phyloP scores from a whole-genome alignment of 2,329 filamentous ascomycete genomes.

The Leptographium procerum region DNA sequence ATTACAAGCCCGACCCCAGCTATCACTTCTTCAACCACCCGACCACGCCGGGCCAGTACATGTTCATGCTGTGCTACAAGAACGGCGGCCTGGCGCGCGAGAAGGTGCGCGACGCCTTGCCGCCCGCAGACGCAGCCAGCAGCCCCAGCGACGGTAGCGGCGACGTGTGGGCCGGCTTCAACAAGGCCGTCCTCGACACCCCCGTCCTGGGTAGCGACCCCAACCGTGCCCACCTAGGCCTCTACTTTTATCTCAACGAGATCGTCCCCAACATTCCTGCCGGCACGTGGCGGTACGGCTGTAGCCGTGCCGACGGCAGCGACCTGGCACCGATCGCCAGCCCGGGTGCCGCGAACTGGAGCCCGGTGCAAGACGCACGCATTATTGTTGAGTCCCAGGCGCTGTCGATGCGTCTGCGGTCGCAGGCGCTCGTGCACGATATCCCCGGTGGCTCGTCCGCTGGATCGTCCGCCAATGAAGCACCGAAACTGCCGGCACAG shows the following conservation, averaged over 20 bases:
- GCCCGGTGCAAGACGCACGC: conserved; percentile 58
- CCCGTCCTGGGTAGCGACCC: conserved; percentile 54
- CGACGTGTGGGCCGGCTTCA: conserved; percentile 69
- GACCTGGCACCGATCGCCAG: conserved; percentile 27
- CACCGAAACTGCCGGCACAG: conserved; percentile 56
- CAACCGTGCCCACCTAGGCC: conserved; percentile 64
- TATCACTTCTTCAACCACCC: conserved; percentile 99
- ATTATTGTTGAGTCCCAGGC: conserved; percentile 91
- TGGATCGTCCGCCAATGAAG: background rate
- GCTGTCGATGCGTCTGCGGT: conserved; percentile 79
- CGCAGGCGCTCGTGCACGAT: conserved; percentile 58
- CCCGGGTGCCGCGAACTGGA: conserved; percentile 1
- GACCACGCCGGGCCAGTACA: conserved; percentile 79
- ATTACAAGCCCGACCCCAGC: conserved; percentile 76
- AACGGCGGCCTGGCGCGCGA: conserved; percentile 92
- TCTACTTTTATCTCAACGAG: conserved; percentile 93
- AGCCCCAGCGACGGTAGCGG: conserved; percentile 22
- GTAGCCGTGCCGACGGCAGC: conserved; percentile 39
- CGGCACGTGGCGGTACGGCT: conserved; percentile 76
- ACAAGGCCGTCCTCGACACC: conserved; percentile 56
- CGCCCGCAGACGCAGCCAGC: no score
- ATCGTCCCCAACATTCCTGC: conserved; percentile 85
- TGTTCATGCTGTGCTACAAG: conserved; percentile 99
- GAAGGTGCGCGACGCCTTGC: conserved; percentile 72
- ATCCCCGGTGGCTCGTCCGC: background rate